phyloP scores from a whole-genome alignment of 1,284 basidiomycete species.

The Papiliotrema fonsecae region DNA sequence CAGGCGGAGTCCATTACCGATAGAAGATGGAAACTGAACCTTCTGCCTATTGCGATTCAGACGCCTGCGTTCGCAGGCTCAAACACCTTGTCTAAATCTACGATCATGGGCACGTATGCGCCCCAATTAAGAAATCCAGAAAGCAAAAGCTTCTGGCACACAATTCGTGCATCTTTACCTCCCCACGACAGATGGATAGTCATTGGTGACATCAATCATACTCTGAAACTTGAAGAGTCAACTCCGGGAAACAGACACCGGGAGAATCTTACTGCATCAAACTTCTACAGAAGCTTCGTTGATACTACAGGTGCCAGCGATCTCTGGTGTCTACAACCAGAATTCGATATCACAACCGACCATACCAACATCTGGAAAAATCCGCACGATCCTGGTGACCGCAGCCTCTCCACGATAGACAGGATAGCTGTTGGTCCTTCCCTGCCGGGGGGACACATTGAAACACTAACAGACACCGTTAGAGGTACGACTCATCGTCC shows the following conservation, averaged over 20 bases:
- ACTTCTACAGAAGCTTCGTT: neutral
- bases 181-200: neutral
- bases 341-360: neutral
- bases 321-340: neutral
- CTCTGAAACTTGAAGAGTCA: neutral
- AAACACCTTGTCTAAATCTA: neutral
- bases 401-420: neutral
- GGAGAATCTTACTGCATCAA: neutral
- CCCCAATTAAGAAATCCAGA: neutral
- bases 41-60: neutral
- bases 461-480: neutral
- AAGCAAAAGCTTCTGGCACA: neutral
- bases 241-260: neutral
- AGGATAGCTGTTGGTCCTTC: neutral
- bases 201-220: neutral
- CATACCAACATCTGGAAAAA: neutral
- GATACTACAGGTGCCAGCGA: neutral
- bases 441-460: neutral
- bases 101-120: neutral
- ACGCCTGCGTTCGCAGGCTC: neutral
- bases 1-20: neutral
- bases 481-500: neutral
- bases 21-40: neutral
- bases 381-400: neutral
- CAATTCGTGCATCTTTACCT: neutral